These are phyloP conservation scores for Pholiota conissans DNA, from an alignment of 768 basidiomycete species.

Conservation along the genomic window DNA sequence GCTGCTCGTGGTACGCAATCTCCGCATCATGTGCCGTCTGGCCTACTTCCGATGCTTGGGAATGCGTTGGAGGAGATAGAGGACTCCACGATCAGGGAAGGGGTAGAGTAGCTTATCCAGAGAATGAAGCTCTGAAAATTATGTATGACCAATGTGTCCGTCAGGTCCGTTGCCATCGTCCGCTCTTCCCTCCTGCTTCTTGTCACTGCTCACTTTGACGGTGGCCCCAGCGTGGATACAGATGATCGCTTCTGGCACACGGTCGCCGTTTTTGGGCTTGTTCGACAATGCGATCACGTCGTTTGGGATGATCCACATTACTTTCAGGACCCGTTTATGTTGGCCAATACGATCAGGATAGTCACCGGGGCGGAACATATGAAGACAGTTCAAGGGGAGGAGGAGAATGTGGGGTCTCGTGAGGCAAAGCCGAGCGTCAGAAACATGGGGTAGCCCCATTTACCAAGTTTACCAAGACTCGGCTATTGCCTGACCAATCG, in stretches of 20 bases:
- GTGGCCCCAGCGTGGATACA: background rate
- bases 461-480: background rate
- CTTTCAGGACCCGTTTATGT: background rate
- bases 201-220: background rate
- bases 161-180: constrained; percentile 23
- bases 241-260: background rate
- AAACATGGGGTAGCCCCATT: background rate
- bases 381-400: background rate
- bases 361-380: background rate
- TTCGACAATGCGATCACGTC: background rate
- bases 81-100: background rate
- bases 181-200: constrained; percentile 7
- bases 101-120: background rate
- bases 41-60: background rate
- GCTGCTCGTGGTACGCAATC: background rate
- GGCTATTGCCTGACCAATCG: background rate
- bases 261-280: background rate
- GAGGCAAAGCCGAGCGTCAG: background rate
- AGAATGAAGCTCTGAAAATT: background rate
- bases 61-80: background rate
- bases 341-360: background rate
- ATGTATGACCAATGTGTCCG: background rate
- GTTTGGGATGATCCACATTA: too few species aligned
- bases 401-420: constrained; percentile 5
- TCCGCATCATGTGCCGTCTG: background rate